Evolutionary conservation across 2,329 filamentous ascomycete species (phyloP).

Genomic region (Aspergillus niger): DNA sequence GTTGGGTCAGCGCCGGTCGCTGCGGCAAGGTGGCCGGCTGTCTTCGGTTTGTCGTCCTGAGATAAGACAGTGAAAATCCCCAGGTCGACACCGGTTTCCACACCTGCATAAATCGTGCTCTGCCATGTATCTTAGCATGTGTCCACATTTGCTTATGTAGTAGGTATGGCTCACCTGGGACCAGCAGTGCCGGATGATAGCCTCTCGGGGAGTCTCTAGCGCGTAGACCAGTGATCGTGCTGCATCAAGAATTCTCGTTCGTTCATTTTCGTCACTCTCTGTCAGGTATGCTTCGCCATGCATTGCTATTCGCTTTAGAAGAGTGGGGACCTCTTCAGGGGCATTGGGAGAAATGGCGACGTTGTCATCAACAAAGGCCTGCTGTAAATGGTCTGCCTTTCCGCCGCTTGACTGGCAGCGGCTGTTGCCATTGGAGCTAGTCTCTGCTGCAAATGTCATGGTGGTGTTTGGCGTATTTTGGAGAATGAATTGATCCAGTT

Average conservation of each 20-base stretch:
- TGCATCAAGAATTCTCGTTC: constrained; percentile 20
- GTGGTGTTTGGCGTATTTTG: too few relatives aligned
- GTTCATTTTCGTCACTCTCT: constrained; percentile 12
- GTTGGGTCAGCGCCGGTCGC: constrained; percentile 21
- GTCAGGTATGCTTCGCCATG: constrained; percentile 12
- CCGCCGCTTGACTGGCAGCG: neutral
- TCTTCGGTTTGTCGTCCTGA: constrained; percentile 26
- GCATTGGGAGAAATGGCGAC: constrained; percentile 18
- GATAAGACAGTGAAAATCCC: constrained; percentile 26
- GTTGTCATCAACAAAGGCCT: constrained; percentile 14
- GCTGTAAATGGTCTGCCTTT: neutral
- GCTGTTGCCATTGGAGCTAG: neutral
- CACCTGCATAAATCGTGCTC: constrained; percentile 24
- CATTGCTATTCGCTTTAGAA: constrained; percentile 14
- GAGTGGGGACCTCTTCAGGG: constrained; percentile 13
- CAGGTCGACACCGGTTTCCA: constrained; percentile 28
- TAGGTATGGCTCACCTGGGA: constrained; percentile 36
- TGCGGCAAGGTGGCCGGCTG: constrained; percentile 22
- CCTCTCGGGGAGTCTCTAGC: constrained; percentile 52
- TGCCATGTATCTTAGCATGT: neutral
- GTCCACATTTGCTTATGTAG: neutral
- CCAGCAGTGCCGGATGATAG: constrained; percentile 52
- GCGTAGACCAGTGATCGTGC: constrained; percentile 25
- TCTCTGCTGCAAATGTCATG: neutral
- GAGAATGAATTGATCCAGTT: neutral